These are phyloP conservation scores for Mikania micrantha DNA, from an alignment of 129 eudicot species.

Conservation along the genomic window DNA sequence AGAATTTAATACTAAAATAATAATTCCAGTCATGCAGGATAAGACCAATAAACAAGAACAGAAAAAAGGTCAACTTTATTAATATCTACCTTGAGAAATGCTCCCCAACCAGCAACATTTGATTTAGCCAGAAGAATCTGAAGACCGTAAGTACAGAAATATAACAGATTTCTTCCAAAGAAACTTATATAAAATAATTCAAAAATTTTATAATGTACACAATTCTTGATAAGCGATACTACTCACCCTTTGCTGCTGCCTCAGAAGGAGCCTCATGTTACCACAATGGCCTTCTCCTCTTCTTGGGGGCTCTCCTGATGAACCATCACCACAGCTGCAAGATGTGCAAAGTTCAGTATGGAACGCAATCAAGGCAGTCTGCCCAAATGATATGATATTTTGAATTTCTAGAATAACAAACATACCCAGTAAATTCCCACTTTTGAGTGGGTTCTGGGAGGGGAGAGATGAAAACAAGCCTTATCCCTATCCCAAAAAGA, in stretches of 20 bases:
- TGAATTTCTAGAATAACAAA: background rate
- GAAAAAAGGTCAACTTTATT: background rate
- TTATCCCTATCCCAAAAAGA: too few relatives aligned
- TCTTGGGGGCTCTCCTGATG: constrained; percentile 79
- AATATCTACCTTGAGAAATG: constrained; percentile 73
- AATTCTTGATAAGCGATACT: constrained; percentile 8
- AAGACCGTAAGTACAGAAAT: constrained; percentile 8
- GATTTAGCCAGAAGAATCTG: constrained; percentile 89
- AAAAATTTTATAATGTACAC: background rate
- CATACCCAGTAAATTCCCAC: too few relatives aligned
- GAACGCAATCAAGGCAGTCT: background rate
- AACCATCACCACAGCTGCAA: constrained; percentile 92
- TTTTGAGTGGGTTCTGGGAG: too few relatives aligned
- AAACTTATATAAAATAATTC: background rate
- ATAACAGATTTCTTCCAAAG: background rate
- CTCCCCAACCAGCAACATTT: constrained; percentile 99
- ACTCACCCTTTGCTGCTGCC: constrained; percentile 92
- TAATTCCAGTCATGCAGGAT: background rate
- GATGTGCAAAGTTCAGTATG: constrained; percentile 8
- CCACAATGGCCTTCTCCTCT: constrained; percentile 96
- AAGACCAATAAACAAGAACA: background rate
- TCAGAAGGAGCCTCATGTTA: constrained; percentile 92
- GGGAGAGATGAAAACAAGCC: too few relatives aligned
- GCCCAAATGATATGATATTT: background rate
- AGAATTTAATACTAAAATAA: background rate